A percentile compares a stretch with the other conserved stretches of the same genome.
Conservation (phyloP, 2,329 filamentous ascomycete genomes). For the Coleophoma eucalyptorum region DNA sequence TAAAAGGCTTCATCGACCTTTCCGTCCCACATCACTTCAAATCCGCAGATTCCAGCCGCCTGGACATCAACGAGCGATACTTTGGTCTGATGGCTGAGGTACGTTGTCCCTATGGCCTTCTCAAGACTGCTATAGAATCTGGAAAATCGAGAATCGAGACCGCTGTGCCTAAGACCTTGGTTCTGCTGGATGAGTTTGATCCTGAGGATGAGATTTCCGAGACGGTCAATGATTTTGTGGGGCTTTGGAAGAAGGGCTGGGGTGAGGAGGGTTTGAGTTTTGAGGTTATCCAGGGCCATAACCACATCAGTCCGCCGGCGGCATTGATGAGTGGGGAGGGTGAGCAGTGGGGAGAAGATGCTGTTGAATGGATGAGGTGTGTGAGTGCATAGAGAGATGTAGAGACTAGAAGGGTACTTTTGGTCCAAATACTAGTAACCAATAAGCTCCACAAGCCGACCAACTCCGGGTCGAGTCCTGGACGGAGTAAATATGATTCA, state of each 20-base stretch:
- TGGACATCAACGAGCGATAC: conserved; percentile 14
- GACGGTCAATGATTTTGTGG: conserved; percentile 21
- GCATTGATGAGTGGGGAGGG: conserved; percentile 21
- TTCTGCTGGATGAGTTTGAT: conserved; percentile 21
- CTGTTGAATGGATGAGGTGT: conserved; percentile 21
- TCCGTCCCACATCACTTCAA: conserved; percentile 21
- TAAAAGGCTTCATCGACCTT: conserved; percentile 19
- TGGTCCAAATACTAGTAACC: no score
- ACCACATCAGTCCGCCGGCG: conserved; percentile 24
- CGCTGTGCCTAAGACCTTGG: conserved; percentile 17
- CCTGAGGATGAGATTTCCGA: conserved; percentile 23
- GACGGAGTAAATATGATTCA: no score
- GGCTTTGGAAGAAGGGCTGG: conserved; percentile 17
- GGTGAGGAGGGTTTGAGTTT: conserved; percentile 14
- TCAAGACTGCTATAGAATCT: conserved; percentile 11
- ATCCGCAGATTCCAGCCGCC: background rate
- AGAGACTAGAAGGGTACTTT: no score
- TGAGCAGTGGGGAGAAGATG: conserved; percentile 24
- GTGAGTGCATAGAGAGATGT: background rate
- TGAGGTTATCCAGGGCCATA: conserved; percentile 20
- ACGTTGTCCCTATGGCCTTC: conserved; percentile 13
- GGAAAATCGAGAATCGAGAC: conserved; percentile 14
- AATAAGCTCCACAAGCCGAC: no score
- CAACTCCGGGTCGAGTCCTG: no score
- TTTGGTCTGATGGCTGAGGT: conserved; percentile 12